These are phyloP conservation scores for Phlegmacium glaucopus DNA, from an alignment of 768 basidiomycete species.

Conservation along the genomic window DNA sequence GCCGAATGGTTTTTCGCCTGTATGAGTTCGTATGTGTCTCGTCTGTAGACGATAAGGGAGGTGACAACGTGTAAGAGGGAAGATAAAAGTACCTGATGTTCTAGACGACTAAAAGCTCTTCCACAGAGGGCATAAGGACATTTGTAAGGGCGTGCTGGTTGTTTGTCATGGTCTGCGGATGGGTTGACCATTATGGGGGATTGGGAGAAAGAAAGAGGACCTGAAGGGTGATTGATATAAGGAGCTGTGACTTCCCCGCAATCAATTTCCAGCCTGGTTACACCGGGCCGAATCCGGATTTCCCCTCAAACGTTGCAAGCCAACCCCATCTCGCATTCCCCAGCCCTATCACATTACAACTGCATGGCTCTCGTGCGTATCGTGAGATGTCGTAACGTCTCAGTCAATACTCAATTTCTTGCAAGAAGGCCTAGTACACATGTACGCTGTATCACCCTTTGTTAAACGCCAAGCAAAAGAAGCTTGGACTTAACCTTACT, in stretches of 20 bases:
- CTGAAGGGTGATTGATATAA: neutral
- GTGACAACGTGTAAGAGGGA: conserved; percentile 3
- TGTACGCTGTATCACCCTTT: no score
- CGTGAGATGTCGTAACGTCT: no score
- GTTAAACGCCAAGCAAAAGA: no score
- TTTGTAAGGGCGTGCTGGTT: conserved; percentile 78
- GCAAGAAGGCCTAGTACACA: no score
- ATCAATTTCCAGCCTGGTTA: no score
- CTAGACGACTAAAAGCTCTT: conserved; percentile 92
- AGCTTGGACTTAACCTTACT: no score
- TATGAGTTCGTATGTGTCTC: conserved; percentile 96
- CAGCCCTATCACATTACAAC: no score
- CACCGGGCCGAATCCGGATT: no score
- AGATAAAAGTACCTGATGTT: conserved; percentile 72
- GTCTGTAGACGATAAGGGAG: conserved; percentile 52
- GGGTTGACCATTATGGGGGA: conserved; percentile 6
- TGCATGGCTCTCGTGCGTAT: no score
- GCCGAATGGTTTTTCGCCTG: conserved; percentile 94
- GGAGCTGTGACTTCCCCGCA: neutral
- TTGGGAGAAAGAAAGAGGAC: neutral
- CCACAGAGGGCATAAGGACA: conserved; percentile 91
- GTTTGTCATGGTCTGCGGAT: conserved; percentile 26
- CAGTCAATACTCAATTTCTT: no score
- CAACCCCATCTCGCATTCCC: no score
- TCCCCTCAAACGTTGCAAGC: no score